A percentile compares a stretch with the other conserved stretches of the same genome.
phyloP scores from a whole-genome alignment of 2,329 filamentous ascomycete genomes.

The Alternaria sp. region DNA sequence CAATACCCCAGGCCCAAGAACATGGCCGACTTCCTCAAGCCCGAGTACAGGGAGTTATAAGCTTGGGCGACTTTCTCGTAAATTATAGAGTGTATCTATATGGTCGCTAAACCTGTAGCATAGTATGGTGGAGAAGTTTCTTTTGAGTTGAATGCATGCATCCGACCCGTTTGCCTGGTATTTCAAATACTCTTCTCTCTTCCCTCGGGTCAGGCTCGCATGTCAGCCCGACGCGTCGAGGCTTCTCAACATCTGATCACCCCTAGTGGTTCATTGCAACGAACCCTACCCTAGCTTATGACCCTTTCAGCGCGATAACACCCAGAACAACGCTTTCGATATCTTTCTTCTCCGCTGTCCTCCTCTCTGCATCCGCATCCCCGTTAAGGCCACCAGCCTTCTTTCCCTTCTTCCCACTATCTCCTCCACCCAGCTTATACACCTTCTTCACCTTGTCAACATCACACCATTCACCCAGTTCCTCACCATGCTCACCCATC shows the following conservation, averaged over 20 bases:
- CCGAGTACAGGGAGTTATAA: slow-evolving; percentile 80
- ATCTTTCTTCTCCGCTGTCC: slow-evolving; percentile 57
- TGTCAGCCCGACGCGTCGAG: neutral
- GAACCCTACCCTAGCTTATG: slow-evolving; percentile 30
- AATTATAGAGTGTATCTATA: slow-evolving; percentile 39
- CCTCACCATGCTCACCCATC: slow-evolving; percentile 24
- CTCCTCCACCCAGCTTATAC: slow-evolving; percentile 75
- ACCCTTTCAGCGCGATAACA: slow-evolving; percentile 77
- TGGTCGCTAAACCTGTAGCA: slow-evolving; percentile 40
- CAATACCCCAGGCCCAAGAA: slow-evolving; percentile 79
- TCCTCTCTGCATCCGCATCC: slow-evolving; percentile 34
- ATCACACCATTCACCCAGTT: slow-evolving; percentile 59
- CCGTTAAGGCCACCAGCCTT: slow-evolving; percentile 43
- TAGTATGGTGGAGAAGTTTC: slow-evolving; percentile 35
- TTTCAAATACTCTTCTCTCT: neutral
- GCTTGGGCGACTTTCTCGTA: slow-evolving; percentile 12
- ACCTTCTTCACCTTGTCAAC: slow-evolving; percentile 76
- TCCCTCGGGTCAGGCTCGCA: neutral
- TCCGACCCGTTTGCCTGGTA: neutral
- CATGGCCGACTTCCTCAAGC: slow-evolving; percentile 94
- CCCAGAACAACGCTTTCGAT: slow-evolving; percentile 75
- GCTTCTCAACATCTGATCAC: neutral
- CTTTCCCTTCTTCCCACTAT: slow-evolving; percentile 50
- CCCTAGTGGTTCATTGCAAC: neutral
- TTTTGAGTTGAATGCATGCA: slow-evolving; percentile 16